Evolutionary conservation across 2,329 filamentous ascomycete genomes (phyloP), one percentile per base, ranked within the genome.

Genomic region (Fusarium sp.): DNA sequence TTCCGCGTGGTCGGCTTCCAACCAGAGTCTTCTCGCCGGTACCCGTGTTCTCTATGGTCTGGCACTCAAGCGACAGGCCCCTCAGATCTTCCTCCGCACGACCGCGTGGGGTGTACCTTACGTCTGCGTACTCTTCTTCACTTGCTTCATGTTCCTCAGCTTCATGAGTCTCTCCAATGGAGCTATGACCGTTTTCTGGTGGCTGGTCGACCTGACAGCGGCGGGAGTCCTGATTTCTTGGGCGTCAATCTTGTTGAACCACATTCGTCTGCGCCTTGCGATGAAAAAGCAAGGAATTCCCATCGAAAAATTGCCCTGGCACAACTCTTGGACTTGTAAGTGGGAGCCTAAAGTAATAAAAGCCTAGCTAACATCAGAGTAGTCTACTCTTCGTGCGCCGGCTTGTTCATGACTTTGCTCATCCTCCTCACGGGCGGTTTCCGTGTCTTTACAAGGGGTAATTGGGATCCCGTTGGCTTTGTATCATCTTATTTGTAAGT

Each of bases 351-450:
- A 22, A 7, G 2, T 18, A 33, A 13, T 7, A 6, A 7, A 17
- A n/a, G 11, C 7, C 7, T 26, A 41, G 5, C 63, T 74, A 47
- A 74, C 39, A 22, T 5, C 28, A 24, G 38, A 28, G n/a, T 14
- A 90, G 88, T 86, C 18, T 91, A 90, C 73, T 88, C 86, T 18
- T 93, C 93, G 0, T 91, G 87, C 74, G 81, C 84, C 14, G 88
- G 89, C 1, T 84, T 95, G 10, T 78, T 85, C 69, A 88, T 91
- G 84, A 89, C 87, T 77, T 83, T 90, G 35, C 80, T 92, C 45
- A 91, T 94, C 68, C 82, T 95, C 7, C 84, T 94, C 45, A 94
- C 93, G 8, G 89, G 90, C 42, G 92, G 92, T 2, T 94, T 94
- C 74, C 78, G 83, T 5, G 88, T 90, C 7, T 92, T 92, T 66